phyloP scores from a whole-genome alignment of 306 rosid species.

The Lathyrus aphaca region DNA sequence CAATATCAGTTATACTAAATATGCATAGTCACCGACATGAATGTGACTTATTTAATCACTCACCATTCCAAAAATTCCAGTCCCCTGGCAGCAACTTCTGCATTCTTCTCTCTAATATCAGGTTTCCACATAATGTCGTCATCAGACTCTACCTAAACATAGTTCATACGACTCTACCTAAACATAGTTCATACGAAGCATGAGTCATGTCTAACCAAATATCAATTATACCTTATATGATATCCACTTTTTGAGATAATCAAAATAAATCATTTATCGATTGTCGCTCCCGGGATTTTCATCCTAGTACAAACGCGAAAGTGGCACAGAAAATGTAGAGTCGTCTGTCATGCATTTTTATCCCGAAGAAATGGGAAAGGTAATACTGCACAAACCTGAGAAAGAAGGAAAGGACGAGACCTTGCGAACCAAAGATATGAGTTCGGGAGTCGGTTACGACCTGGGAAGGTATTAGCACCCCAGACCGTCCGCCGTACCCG shows the following conservation, averaged over 20 bases:
- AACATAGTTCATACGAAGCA: conserved; percentile 37
- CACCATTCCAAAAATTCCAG: conserved; percentile 79
- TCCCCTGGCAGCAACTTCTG: conserved; percentile 84
- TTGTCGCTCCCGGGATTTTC: no score
- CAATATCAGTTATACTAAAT: not conserved
- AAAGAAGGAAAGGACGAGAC: no score
- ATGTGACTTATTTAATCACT: conserved; percentile 33
- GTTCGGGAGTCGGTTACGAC: no score
- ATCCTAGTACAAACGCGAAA: no score
- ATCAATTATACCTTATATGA: conserved; percentile 22
- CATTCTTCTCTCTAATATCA: conserved; percentile 71
- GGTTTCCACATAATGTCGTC: conserved; percentile 84
- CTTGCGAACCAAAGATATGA: no score
- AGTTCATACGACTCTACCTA: no score
- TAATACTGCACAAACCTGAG: no score
- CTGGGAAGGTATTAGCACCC: no score
- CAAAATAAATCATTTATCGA: conserved; percentile 43
- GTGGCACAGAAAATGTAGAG: no score
- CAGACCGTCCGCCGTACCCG: no score
- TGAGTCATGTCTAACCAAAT: conserved; percentile 31
- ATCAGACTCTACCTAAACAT: conserved; percentile 78
- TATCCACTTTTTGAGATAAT: conserved; percentile 28
- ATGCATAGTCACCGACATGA: conserved; percentile 4
- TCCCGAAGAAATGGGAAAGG: no score
- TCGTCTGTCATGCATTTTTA: no score